phyloP scores from a whole-genome alignment of 768 basidiomycete genomes.

The Lanmaoa rubissima region DNA sequence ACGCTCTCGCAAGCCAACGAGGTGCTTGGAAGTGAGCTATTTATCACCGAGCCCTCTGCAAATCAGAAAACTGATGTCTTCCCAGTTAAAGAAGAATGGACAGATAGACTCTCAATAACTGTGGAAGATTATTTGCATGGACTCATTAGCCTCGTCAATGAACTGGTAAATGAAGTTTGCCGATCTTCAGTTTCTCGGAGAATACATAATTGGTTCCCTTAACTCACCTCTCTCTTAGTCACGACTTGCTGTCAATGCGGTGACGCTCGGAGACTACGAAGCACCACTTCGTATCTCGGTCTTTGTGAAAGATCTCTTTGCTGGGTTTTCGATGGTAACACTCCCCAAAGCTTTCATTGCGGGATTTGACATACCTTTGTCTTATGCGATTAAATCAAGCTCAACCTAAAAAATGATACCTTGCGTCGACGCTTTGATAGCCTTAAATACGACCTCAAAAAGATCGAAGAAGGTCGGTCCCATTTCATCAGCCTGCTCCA shows the following conservation, averaged over 20 bases:
- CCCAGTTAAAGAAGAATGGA: slow-evolving; percentile 69
- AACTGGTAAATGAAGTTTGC: slow-evolving; percentile 52
- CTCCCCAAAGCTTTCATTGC: neutral
- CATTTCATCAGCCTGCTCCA: neutral
- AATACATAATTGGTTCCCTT: neutral
- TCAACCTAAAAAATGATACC: slow-evolving; percentile 79
- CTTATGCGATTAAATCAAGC: slow-evolving; percentile 37
- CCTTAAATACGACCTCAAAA: slow-evolving; percentile 84
- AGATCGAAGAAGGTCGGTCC: slow-evolving; percentile 76
- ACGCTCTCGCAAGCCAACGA: slow-evolving; percentile 51
- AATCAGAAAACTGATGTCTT: slow-evolving; percentile 5
- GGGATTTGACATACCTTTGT: slow-evolving; percentile 1
- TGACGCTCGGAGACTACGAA: slow-evolving; percentile 80
- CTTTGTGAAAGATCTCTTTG: slow-evolving; percentile 79
- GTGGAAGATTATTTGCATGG: slow-evolving; percentile 84
- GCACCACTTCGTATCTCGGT: slow-evolving; percentile 73
- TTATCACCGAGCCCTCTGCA: neutral
- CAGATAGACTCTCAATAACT: slow-evolving; percentile 57
- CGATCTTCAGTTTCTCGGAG: neutral
- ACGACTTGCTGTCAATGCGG: slow-evolving; percentile 73
- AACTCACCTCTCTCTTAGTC: slow-evolving; percentile 46
- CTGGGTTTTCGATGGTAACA: slow-evolving; percentile 79
- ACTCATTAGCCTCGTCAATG: slow-evolving; percentile 74
- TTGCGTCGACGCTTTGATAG: slow-evolving; percentile 77
- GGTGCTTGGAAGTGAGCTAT: slow-evolving; percentile 63